Conservation (phyloP, 1,284 basidiomycete genomes). For the Inonotus hispidus region DNA sequence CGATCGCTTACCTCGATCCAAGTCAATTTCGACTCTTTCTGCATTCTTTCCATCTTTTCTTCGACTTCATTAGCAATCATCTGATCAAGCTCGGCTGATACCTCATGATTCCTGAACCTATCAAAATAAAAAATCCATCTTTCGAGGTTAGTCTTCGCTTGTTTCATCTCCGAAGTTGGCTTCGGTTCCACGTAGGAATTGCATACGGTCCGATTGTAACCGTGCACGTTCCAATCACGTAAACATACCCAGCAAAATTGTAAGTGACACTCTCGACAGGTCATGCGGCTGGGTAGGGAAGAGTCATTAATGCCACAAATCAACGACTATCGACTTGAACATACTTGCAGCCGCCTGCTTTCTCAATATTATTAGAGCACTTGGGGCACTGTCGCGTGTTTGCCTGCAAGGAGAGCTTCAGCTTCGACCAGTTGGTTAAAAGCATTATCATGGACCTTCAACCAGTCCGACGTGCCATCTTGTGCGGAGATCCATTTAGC, state of each 20-base stretch:
- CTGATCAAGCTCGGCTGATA: constrained; percentile 56
- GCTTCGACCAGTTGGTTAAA: too few species aligned
- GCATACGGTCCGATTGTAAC: constrained; percentile 56
- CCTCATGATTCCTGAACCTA: constrained; percentile 65
- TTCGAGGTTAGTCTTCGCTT: constrained; percentile 52
- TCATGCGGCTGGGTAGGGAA: constrained; percentile 35
- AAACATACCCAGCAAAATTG: constrained; percentile 74
- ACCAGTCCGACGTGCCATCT: constrained; percentile 68
- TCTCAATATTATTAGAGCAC: constrained; percentile 65
- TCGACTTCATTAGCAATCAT: constrained; percentile 55
- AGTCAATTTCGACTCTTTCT: constrained; percentile 48
- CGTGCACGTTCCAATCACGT: constrained; percentile 60
- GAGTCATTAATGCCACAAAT: neutral
- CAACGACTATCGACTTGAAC: constrained; percentile 18
- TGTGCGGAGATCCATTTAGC: constrained; percentile 59
- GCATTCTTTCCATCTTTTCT: constrained; percentile 68
- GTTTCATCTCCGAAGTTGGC: constrained; percentile 42
- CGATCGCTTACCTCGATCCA: constrained; percentile 57
- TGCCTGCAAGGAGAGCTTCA: constrained; percentile 28
- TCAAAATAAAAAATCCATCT: constrained; percentile 66
- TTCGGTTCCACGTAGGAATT: constrained; percentile 61
- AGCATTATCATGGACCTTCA: constrained; percentile 28
- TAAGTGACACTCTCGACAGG: constrained; percentile 54
- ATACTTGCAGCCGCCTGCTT: constrained; percentile 68
- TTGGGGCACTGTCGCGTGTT: constrained; percentile 66